phyloP scores from a whole-genome alignment of 2,329 filamentous ascomycete genomes.

The Aspergillus pseudonomiae region DNA sequence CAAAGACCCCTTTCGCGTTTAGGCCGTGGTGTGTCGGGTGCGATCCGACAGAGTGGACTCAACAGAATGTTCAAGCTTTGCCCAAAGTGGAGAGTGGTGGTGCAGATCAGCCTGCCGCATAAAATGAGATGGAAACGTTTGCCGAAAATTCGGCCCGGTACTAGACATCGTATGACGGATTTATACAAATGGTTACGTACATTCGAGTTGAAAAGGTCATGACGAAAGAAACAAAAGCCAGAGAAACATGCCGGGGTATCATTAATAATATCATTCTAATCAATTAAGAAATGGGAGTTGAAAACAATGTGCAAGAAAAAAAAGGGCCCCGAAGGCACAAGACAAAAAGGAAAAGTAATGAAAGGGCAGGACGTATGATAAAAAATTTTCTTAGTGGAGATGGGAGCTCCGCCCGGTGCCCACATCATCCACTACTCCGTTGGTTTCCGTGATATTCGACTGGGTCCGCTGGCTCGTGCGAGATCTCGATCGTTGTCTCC shows the following conservation, averaged over 20 bases:
- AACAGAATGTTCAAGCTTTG: neutral
- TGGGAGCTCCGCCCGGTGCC: neutral
- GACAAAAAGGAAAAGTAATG: neutral
- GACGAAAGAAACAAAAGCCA: neutral
- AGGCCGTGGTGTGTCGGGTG: neutral
- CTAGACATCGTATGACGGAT: neutral
- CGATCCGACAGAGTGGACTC: neutral
- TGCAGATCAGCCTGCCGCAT: conserved; percentile 10
- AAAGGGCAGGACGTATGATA: neutral
- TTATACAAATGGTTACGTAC: neutral
- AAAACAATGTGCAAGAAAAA: neutral
- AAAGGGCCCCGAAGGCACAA: too few species aligned
- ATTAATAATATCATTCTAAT: neutral
- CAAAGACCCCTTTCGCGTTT: conserved; percentile 1
- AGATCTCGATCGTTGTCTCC: conserved; percentile 47
- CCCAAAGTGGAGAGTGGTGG: neutral
- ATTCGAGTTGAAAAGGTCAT: neutral
- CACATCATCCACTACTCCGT: conserved; percentile 9
- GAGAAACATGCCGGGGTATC: neutral
- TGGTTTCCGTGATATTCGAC: conserved; percentile 14
- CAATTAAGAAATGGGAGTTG: neutral
- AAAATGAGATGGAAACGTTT: neutral
- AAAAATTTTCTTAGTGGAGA: neutral
- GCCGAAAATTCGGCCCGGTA: neutral
- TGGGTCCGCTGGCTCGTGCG: conserved; percentile 35